These are phyloP conservation scores for Thuidium tamariscinum DNA, from an alignment of 225 moss, liverwort and hornwort species.

Conservation along the genomic window DNA sequence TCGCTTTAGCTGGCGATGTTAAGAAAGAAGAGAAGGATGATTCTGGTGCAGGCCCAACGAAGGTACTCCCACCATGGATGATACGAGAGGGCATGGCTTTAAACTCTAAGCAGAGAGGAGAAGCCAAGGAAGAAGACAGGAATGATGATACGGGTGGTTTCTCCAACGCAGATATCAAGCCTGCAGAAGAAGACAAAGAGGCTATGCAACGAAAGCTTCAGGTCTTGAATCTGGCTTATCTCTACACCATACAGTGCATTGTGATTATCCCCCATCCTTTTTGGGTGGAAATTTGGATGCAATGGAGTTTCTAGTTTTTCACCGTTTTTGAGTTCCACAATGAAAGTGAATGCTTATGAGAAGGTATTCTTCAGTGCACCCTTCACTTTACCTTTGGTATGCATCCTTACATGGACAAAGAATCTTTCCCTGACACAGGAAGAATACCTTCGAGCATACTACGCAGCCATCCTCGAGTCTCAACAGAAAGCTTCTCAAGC, in stretches of 20 bases:
- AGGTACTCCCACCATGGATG: conserved; percentile 99
- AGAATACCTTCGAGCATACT: conserved; percentile 84
- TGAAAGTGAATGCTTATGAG: neutral
- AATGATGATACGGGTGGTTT: conserved; percentile 23
- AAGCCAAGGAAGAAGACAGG: conserved; percentile 35
- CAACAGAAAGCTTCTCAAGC: conserved; percentile 39
- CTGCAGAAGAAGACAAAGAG: conserved; percentile 82
- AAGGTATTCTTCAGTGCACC: neutral
- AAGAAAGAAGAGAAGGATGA: conserved; percentile 89
- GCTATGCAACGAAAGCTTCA: conserved; percentile 65
- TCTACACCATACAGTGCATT: neutral
- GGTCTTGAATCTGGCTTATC: conserved; percentile 4
- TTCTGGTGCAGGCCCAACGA: conserved; percentile 54
- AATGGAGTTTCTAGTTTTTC: neutral
- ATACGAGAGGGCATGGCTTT: conserved; percentile 88
- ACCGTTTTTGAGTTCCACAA: neutral
- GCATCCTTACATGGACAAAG: neutral
- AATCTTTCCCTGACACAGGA: conserved; percentile 26
- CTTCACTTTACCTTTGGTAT: neutral
- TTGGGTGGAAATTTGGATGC: neutral
- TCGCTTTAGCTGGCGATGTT: conserved; percentile 66
- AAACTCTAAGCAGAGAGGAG: conserved; percentile 82
- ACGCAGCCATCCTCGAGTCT: conserved; percentile 59
- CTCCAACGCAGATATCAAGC: conserved; percentile 45
- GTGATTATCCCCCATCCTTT: neutral